A percentile compares a stretch with the other conserved stretches of the same genome.
Evolutionary conservation across 768 basidiomycete species (phyloP).

Genomic region (Inosperma sp.): DNA sequence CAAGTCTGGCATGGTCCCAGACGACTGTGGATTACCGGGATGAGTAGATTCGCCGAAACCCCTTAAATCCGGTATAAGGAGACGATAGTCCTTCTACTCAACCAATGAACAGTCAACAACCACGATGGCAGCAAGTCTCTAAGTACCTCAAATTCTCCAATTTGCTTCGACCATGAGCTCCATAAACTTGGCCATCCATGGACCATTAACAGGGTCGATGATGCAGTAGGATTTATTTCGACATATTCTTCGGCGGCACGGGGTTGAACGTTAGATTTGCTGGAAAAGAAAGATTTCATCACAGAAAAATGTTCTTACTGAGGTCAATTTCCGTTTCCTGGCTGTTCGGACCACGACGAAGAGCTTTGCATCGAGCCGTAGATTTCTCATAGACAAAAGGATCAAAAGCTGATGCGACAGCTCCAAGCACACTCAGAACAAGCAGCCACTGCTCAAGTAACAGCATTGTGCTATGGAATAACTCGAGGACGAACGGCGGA

Average conservation of each 20-base stretch:
- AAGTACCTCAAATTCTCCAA: conserved; percentile 56
- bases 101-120: background rate
- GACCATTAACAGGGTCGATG: conserved; percentile 57
- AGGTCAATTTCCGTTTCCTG: conserved; percentile 43
- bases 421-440: too few relatives aligned
- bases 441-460: too few relatives aligned
- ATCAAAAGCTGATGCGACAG: too few relatives aligned
- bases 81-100: conserved; percentile 40
- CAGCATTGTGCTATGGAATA: too few relatives aligned
- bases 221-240: conserved; percentile 52
- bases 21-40: conserved; percentile 55
- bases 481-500: too few relatives aligned
- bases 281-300: background rate
- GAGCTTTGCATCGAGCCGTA: too few relatives aligned
- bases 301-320: conserved; percentile 31
- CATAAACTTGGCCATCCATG: conserved; percentile 80
- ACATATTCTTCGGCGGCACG: conserved; percentile 66
- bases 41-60: conserved; percentile 69
- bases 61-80: conserved; percentile 60
- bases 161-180: conserved; percentile 72
- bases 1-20: conserved; percentile 58
- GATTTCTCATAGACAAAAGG: too few relatives aligned
- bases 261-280: too few relatives aligned
- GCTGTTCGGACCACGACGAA: too few relatives aligned
- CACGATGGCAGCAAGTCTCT: background rate